Conservation (phyloP, 768 basidiomycete species). For the Rhodotorula diobovata region DNA sequence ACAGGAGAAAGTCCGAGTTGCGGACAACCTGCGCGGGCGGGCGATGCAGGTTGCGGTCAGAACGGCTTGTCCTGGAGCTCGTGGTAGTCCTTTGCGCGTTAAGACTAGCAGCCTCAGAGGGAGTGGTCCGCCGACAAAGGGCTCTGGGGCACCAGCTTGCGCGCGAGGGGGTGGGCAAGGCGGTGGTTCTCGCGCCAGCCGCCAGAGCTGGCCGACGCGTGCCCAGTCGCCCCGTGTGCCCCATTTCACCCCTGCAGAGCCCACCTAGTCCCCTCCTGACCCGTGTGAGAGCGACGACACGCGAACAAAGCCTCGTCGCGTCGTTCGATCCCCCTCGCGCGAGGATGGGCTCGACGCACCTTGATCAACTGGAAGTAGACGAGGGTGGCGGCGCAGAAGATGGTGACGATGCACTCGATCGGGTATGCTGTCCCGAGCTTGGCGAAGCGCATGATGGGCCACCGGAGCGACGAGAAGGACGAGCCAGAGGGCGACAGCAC, state of each 20-base stretch:
- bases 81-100: not conserved
- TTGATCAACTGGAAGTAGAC: conserved; percentile 91
- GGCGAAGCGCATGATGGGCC: conserved; percentile 32
- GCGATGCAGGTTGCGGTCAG: not conserved
- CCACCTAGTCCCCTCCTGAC: too few species aligned
- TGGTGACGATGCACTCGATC: conserved; percentile 57
- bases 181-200: too few species aligned
- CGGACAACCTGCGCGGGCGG: conserved; percentile 32
- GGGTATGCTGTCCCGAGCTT: conserved; percentile 30
- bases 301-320: not conserved
- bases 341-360: conserved; percentile 51
- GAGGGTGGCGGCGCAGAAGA: conserved; percentile 81
- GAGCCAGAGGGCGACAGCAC: conserved; percentile 34
- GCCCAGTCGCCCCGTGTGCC: too few species aligned
- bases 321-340: not conserved
- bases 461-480: conserved; percentile 28
- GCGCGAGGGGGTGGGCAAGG: too few species aligned
- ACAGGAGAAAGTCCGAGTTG: conserved; percentile 35
- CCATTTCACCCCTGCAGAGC: too few species aligned
- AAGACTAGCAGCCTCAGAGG: too few species aligned
- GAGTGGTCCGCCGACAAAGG: too few species aligned
- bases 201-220: too few species aligned
- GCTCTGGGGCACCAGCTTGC: too few species aligned
- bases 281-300: not conserved
- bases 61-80: not conserved